Base-by-base conservation (phyloP, 2,329 filamentous ascomycete genomes). In the Fusarium avenaceum region DNA sequence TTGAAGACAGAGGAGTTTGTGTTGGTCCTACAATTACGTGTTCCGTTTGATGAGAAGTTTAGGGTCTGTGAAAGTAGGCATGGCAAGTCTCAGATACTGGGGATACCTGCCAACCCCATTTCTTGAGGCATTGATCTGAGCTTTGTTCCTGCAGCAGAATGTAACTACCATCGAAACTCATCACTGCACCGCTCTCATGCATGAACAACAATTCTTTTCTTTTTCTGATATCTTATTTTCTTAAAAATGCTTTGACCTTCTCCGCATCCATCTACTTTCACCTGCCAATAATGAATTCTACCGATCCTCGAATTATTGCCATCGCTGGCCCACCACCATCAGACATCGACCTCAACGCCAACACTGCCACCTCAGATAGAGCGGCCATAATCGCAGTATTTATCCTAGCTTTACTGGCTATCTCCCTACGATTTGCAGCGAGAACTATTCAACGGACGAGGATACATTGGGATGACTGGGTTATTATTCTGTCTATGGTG, bases 401-500 rank as follows among this genome's bases (percentile, higher is more conserved):
- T 10, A 42, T 49, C 2, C 20, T 65, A 4, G 57, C 62, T 3
- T 30, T 43, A 1, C 4, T 57, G 6, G 45, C 62, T 1, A 48
- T 65, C 6, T 7, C 19, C 9, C 24, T 62, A 7, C 22, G 62
- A 30, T 62, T 65, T n/a, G 4, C 39, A 7, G 57, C 52, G 7
- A 49, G 62, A 24, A 42, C 8, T 1, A 45, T 60, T 8, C 57
- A 65, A 20, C 32, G 26, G 3, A 49, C 22, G 6, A 47, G 32
- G 10, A 7, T 62, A 14, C 32, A 57, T 35, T 40, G 47, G 52
- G 62, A 65, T 47, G 57, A 65, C 20, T 65, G 53, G 57, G 22
- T 43, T 28, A 57, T 65, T 11, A 46, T 65, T 17, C 17, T 62
- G 17, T 43, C 46, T 2, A 40, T 61, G 15, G 43, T 65, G 1